Evolutionary conservation across 1,284 basidiomycete genomes (phyloP).

Genomic region (Uromyces viciae-fabae): DNA sequence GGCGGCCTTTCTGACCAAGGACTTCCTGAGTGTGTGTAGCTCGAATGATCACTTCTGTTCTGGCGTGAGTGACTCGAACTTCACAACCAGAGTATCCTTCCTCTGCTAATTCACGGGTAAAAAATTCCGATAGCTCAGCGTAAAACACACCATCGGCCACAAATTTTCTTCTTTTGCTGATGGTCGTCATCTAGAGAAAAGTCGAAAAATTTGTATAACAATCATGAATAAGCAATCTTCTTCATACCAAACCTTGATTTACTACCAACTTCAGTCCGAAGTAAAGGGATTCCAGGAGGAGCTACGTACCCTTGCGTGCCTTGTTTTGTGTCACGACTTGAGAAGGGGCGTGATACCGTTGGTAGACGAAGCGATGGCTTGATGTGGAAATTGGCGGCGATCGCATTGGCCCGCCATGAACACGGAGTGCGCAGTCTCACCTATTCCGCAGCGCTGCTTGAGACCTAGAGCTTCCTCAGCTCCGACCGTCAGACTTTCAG

Average conservation of each 20-base stretch:
- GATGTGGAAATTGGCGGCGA: background rate
- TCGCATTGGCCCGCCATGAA: background rate
- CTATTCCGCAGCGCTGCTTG: constrained; percentile 4
- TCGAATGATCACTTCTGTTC: constrained; percentile 99
- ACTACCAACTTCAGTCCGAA: too few relatives aligned
- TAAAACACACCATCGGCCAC: constrained; percentile 94
- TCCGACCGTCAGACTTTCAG: too few relatives aligned
- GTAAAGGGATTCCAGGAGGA: background rate
- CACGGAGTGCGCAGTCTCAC: constrained; percentile 5
- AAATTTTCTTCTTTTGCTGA: constrained; percentile 62
- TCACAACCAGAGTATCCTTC: constrained; percentile 99
- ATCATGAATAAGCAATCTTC: background rate
- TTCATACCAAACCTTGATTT: too few relatives aligned
- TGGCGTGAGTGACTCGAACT: constrained; percentile 98
- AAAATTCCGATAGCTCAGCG: constrained; percentile 54
- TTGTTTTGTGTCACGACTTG: constrained; percentile 21
- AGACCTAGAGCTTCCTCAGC: background rate
- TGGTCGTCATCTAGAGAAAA: constrained; percentile 33
- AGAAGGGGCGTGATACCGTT: constrained; percentile 18
- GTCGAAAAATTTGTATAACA: too few relatives aligned
- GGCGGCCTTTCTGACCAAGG: constrained; percentile 97
- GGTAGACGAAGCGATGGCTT: background rate
- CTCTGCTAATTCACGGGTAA: constrained; percentile 94
- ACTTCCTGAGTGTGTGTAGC: constrained; percentile 99
- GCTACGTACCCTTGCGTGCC: background rate